These are phyloP conservation scores for Aspergillus sclerotioniger DNA, from an alignment of 495 filamentous ascomycete genomes.

Conservation along the genomic window DNA sequence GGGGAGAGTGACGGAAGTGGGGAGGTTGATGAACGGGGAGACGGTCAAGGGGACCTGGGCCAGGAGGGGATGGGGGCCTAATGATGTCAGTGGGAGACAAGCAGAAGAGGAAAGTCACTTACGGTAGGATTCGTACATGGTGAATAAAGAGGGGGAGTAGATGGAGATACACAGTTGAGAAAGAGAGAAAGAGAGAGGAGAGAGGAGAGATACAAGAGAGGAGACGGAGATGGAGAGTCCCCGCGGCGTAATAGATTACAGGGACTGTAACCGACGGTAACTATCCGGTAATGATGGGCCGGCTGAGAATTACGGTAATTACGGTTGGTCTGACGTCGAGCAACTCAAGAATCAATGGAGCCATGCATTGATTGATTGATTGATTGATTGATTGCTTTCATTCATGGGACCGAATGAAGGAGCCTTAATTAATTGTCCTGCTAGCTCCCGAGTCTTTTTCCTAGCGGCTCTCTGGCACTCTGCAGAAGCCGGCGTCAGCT, in stretches of 20 bases:
- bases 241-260: conserved; percentile 1
- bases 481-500: too few relatives aligned
- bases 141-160: conserved; percentile 5
- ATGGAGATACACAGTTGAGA: background rate
- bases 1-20: conserved; percentile 84
- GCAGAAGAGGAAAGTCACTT: conserved; percentile 11
- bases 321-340: conserved; percentile 5
- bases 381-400: too few relatives aligned
- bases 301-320: background rate
- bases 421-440: too few relatives aligned
- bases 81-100: background rate
- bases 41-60: conserved; percentile 91
- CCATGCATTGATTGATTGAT: too few relatives aligned
- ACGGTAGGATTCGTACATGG: conserved; percentile 50
- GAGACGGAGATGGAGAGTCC: background rate
- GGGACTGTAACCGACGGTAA: conserved; percentile 6
- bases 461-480: too few relatives aligned
- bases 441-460: too few relatives aligned
- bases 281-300: background rate
- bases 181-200: conserved; percentile 1
- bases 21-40: conserved; percentile 90
- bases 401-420: background rate
- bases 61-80: conserved; percentile 82
- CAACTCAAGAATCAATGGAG: background rate
- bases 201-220: background rate